phyloP scores from a whole-genome alignment of 2,329 filamentous ascomycete species.

The Aspergillus sp. region DNA sequence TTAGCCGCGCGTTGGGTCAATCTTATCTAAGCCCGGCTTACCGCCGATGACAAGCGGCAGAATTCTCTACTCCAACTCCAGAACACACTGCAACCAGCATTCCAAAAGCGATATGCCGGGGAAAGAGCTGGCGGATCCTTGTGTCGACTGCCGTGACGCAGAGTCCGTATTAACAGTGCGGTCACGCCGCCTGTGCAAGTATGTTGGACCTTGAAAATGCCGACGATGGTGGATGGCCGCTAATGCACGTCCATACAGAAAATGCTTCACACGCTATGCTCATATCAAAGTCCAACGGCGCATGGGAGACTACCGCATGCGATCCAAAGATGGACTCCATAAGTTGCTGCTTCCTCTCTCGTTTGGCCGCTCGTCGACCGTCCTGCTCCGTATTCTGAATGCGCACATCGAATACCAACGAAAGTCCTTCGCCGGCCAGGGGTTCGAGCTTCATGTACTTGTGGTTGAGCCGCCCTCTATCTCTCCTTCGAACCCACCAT shows the following conservation, averaged over 20 bases:
- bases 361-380: slow-evolving; percentile 69
- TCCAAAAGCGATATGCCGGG: slow-evolving; percentile 19
- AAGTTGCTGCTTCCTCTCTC: slow-evolving; percentile 71
- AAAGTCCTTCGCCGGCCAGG: slow-evolving; percentile 51
- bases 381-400: slow-evolving; percentile 66
- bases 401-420: slow-evolving; percentile 58
- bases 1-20: background rate
- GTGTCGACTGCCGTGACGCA: slow-evolving; percentile 47
- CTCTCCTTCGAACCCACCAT: slow-evolving; percentile 11
- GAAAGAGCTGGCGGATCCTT: slow-evolving; percentile 31
- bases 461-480: slow-evolving; percentile 34
- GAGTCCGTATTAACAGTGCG: slow-evolving; percentile 47
- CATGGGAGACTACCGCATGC: slow-evolving; percentile 54
- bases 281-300: slow-evolving; percentile 72
- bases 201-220: slow-evolving; percentile 13
- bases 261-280: slow-evolving; percentile 72
- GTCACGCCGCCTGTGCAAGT: slow-evolving; percentile 52
- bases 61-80: background rate
- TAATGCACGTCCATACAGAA: slow-evolving; percentile 33
- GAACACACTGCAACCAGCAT: background rate
- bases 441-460: slow-evolving; percentile 52
- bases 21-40: background rate
- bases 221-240: slow-evolving; percentile 3
- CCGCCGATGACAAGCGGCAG: background rate
- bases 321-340: slow-evolving; percentile 33